Percentiles rank a stretch among this genome's conserved stretches.
phyloP scores from a whole-genome alignment of 2,329 filamentous ascomycete genomes.

The Chaetomiaceae sp. region DNA sequence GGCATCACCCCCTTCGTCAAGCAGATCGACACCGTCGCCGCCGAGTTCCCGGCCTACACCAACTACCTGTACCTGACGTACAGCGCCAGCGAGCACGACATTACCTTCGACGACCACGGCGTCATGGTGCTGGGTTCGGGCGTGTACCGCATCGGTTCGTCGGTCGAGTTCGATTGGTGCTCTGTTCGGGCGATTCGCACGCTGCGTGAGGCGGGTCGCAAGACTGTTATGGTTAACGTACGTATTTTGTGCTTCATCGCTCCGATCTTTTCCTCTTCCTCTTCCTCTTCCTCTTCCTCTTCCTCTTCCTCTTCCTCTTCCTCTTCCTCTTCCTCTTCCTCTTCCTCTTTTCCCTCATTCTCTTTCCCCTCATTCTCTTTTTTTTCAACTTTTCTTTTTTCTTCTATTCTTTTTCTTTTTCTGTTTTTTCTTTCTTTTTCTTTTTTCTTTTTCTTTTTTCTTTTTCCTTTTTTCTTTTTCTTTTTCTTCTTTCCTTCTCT shows the following conservation, averaged over 20 bases:
- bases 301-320: background rate
- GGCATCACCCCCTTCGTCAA: conserved; percentile 88
- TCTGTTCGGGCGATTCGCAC: conserved; percentile 92
- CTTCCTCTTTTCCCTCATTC: background rate
- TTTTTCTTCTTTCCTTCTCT: too few species aligned
- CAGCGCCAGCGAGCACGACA: conserved; percentile 81
- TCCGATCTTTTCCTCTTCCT: background rate
- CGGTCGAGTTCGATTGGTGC: conserved; percentile 99
- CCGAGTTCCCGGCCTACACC: conserved; percentile 89
- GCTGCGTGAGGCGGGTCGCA: conserved; percentile 74
- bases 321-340: background rate
- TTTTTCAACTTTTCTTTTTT: background rate
- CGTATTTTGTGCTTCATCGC: conserved; percentile 12
- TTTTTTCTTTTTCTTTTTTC: background rate
- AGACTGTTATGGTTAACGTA: conserved; percentile 90
- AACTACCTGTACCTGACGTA: conserved; percentile 98
- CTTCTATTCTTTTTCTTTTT: background rate
- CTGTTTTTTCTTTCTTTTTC: background rate
- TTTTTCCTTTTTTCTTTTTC: background rate
- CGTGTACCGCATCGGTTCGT: conserved; percentile 95
- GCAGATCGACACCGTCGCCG: conserved; percentile 97
- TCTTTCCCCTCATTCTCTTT: background rate
- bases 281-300: background rate
- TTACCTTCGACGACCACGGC: conserved; percentile 81
- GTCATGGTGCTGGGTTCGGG: conserved; percentile 95